Evolutionary conservation across 2,329 filamentous ascomycete species (phyloP), one percentile per base, ranked within the genome.

Genomic region (Cladosporium sp.): DNA sequence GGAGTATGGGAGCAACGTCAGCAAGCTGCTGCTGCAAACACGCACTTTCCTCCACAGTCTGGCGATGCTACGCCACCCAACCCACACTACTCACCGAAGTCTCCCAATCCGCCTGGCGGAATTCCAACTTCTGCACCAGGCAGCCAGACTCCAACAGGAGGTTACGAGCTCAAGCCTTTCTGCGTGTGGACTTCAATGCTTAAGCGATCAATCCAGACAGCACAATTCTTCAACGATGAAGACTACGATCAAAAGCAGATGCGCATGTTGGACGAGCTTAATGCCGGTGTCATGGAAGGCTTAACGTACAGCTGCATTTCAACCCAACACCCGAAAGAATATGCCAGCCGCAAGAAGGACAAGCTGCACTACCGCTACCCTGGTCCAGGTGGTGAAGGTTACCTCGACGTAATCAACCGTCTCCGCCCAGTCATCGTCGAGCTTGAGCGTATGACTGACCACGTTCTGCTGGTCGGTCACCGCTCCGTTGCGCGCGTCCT

Each of bases 101-200:
- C 64, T 6, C 57, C 57, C 17, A 42, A 36, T 17, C 19, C 51
- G 34, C 12, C 52, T 11, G 47, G 74, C 76, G 28, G 37, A 52
- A 11, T 58, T 56, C 28, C 65, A 25, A 55, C 58, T 3, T 55
- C 50, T 17, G 51, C 30, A 7, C 43, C 50, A 5, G 58, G 58
- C 36, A 49, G 30, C 40, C 40, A 49, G 14, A 51, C 47, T 12
- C 22, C 22, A 3, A 12, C 6, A 12, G 51, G 78, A 86, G 30
- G 30, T 83, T 89, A 69, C 54, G 61, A 68, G 58, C 64, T 66
- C 14, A 96, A 96, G 78, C 91, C 91, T 71, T 97, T 97, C 72
- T 99, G 94, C 73, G 90, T 99, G 15, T 99, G 94, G 94, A 97
- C 93, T 0, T 96, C 90, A 2, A 97, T 97, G 93, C 84, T 99